These are phyloP conservation scores for Biscutella laevigata DNA, from an alignment of 441 rosid genomes.

Conservation along the genomic window DNA sequence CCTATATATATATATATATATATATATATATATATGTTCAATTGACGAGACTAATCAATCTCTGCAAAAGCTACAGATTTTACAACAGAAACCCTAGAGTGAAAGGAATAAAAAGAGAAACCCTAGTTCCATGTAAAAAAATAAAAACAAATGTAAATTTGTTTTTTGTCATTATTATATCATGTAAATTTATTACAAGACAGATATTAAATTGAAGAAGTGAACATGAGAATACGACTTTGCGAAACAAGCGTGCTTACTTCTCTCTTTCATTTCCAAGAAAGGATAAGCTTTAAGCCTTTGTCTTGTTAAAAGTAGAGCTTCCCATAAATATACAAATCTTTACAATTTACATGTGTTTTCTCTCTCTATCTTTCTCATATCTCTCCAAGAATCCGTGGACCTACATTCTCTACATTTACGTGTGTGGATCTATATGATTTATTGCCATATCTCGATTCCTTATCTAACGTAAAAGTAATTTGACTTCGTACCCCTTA, in stretches of 20 bases:
- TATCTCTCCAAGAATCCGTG: constrained; percentile 22
- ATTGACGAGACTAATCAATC: constrained; percentile 22
- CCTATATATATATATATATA: too few relatives aligned
- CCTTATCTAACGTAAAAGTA: background rate
- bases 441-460: background rate
- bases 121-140: constrained; percentile 4
- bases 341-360: constrained; percentile 1
- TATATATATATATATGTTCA: background rate
- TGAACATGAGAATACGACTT: constrained; percentile 24
- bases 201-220: constrained; percentile 11
- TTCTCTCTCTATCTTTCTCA: background rate
- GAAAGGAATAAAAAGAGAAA: constrained; percentile 23
- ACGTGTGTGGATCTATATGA: background rate
- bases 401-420: constrained; percentile 24
- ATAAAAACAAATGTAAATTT: background rate
- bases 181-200: constrained; percentile 15
- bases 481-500: background rate
- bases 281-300: constrained; percentile 26
- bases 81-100: constrained; percentile 18
- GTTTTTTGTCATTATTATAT: constrained; percentile 2
- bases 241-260: constrained; percentile 21
- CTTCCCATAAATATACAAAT: constrained; percentile 17
- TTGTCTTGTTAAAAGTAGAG: constrained; percentile 21
- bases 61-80: constrained; percentile 19
- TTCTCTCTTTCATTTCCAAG: constrained; percentile 27